Evolutionary conservation across 108 stramenopile species (phyloP).

Genomic region (Nitzschia putrida): DNA sequence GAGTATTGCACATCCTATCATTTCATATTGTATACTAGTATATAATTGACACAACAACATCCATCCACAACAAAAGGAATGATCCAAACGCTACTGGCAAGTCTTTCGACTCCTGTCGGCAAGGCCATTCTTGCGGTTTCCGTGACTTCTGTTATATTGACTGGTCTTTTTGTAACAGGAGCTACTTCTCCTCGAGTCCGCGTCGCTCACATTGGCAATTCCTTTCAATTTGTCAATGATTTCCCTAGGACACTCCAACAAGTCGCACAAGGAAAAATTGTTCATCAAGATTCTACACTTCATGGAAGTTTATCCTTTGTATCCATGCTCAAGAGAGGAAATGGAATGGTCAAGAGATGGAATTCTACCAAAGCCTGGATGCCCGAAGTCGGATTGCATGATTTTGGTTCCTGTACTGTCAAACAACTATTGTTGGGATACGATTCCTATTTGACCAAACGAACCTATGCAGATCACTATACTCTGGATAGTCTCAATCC

Average conservation of each 20-base stretch:
- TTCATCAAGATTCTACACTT: conserved; percentile 48
- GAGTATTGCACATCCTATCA: too few species aligned
- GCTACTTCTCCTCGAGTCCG: conserved; percentile 1
- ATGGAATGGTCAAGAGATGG: conserved; percentile 51
- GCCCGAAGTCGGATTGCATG: conserved; percentile 21
- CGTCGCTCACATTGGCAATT: conserved; percentile 52
- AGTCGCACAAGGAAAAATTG: neutral
- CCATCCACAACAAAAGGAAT: conserved; percentile 9
- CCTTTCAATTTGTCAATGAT: conserved; percentile 55
- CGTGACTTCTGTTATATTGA: too few species aligned
- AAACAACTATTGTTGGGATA: conserved; percentile 45
- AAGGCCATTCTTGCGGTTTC: too few species aligned
- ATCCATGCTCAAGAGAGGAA: conserved; percentile 41
- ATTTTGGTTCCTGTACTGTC: conserved; percentile 58
- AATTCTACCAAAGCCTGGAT: conserved; percentile 22
- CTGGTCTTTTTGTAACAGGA: too few species aligned
- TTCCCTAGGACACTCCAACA: conserved; percentile 44
- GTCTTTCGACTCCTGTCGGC: too few species aligned
- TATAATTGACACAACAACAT: too few species aligned
- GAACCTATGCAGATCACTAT: conserved; percentile 22
- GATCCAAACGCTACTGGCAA: too few species aligned
- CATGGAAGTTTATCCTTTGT: conserved; percentile 22
- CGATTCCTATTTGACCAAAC: conserved; percentile 21
- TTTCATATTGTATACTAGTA: too few species aligned
- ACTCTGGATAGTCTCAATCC: conserved; percentile 48